Percentiles rank a stretch among this genome's conserved stretches.
These are phyloP conservation scores for Sisymbrium irio DNA, from an alignment of 345 rosid species.

Conservation along the genomic window DNA sequence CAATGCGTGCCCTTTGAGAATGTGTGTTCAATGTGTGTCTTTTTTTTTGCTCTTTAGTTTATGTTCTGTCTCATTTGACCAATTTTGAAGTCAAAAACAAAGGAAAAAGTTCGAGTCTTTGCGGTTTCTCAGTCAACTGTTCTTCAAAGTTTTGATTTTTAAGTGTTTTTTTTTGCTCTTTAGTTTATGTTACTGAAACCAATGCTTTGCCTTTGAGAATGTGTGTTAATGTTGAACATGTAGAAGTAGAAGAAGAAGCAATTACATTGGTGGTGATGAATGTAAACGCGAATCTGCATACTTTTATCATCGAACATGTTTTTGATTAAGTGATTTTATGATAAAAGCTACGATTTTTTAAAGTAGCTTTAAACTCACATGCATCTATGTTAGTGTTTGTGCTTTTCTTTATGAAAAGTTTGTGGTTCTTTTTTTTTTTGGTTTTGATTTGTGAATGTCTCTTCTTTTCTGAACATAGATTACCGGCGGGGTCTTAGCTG, in stretches of 20 bases:
- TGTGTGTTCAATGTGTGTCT: background rate
- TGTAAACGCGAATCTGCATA: background rate
- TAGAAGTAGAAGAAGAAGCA: background rate
- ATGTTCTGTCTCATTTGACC: too few species aligned
- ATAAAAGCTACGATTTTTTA: background rate
- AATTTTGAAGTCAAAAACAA: too few species aligned
- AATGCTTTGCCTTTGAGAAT: background rate
- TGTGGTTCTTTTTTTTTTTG: background rate
- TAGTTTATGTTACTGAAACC: too few species aligned
- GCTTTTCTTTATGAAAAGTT: background rate
- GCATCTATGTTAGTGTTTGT: background rate
- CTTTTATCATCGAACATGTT: background rate
- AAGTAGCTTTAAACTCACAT: background rate
- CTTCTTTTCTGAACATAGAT: conserved; percentile 38
- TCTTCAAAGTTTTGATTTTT: too few species aligned
- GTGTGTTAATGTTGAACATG: background rate
- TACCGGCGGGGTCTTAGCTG: conserved; percentile 51
- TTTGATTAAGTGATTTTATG: background rate
- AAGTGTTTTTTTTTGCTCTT: too few species aligned
- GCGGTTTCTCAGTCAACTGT: too few species aligned
- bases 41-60: too few species aligned
- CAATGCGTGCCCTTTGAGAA: background rate
- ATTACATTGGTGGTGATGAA: background rate
- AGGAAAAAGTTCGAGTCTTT: too few species aligned
- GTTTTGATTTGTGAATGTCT: background rate